A percentile compares a stretch with the other conserved stretches of the same genome.
Evolutionary conservation across 441 rosid species (phyloP).

Genomic region (Gossypium gossypioides): DNA sequence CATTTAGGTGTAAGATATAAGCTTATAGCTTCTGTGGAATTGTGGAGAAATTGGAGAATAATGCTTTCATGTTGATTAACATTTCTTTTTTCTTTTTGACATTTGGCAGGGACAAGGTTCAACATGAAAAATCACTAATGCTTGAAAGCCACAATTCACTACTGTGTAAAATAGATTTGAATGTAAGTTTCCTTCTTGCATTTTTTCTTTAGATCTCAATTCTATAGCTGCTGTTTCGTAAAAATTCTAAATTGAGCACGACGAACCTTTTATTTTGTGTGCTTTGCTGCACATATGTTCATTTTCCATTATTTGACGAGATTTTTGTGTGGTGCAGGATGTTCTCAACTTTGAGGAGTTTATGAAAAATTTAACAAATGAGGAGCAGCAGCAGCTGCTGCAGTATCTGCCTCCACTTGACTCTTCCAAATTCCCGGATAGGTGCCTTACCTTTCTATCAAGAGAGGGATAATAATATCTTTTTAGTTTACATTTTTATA

Average conservation of each 20-base stretch:
- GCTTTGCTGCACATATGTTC: background rate
- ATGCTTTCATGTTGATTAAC: conserved; percentile 12
- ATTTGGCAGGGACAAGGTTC: conserved; percentile 58
- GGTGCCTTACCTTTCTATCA: conserved; percentile 20
- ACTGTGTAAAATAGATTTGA: conserved; percentile 53
- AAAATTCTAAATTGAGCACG: background rate
- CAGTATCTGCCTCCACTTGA: conserved; percentile 64
- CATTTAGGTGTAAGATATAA: background rate
- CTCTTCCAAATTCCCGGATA: conserved; percentile 40
- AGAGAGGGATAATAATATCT: background rate
- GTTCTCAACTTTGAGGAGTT: conserved; percentile 74
- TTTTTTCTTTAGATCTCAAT: background rate
- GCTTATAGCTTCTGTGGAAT: background rate
- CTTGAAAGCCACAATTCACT: conserved; percentile 55
- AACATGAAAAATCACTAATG: conserved; percentile 44
- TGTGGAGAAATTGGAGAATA: background rate
- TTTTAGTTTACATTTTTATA: conserved; percentile 1
- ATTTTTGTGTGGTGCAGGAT: conserved; percentile 36
- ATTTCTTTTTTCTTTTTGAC: conserved; percentile 15
- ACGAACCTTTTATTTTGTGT: background rate
- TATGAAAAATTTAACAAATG: conserved; percentile 44
- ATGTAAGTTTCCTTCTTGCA: conserved; percentile 38
- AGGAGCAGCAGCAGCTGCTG: conserved; percentile 68
- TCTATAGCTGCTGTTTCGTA: background rate
- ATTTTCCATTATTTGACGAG: background rate